These are phyloP conservation scores for Nannochloropsis salina DNA, from an alignment of 108 stramenopile species.

Conservation along the genomic window DNA sequence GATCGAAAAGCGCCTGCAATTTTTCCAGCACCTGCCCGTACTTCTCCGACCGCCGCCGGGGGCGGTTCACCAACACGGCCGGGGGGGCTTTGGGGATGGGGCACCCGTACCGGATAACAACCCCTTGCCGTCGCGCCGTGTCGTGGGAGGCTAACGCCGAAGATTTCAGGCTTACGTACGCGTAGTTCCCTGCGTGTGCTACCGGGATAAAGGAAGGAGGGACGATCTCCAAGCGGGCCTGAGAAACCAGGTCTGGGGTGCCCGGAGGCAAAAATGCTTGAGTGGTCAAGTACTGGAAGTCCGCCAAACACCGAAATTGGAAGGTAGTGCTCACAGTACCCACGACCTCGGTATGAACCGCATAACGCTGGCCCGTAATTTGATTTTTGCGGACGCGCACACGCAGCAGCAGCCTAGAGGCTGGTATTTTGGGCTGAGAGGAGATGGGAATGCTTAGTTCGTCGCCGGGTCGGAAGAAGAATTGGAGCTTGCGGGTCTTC, in stretches of 20 bases:
- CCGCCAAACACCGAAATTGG: background rate
- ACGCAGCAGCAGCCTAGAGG: background rate
- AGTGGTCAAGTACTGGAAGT: slow-evolving; percentile 2
- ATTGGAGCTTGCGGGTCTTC: slow-evolving; percentile 5
- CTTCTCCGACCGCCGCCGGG: background rate
- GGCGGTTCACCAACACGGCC: background rate
- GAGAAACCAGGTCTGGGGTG: background rate
- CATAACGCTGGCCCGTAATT: background rate
- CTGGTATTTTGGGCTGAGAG: background rate
- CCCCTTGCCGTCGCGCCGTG: slow-evolving; percentile 14
- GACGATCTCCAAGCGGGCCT: slow-evolving; percentile 12
- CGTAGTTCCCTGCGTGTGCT: background rate
- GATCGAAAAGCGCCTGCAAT: background rate
- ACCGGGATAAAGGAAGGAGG: background rate
- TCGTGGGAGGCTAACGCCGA: background rate
- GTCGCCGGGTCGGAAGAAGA: background rate
- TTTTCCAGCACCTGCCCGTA: slow-evolving; percentile 15
- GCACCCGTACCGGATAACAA: background rate
- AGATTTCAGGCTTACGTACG: background rate
- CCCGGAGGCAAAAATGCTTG: slow-evolving; percentile 11
- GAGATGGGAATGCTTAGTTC: slow-evolving; percentile 4
- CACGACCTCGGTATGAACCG: background rate
- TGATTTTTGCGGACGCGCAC: background rate
- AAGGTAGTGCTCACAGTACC: background rate
- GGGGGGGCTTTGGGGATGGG: background rate